Evolutionary conservation across 1,284 basidiomycete species (phyloP).

Genomic region (Anthracocystis walkeri): DNA sequence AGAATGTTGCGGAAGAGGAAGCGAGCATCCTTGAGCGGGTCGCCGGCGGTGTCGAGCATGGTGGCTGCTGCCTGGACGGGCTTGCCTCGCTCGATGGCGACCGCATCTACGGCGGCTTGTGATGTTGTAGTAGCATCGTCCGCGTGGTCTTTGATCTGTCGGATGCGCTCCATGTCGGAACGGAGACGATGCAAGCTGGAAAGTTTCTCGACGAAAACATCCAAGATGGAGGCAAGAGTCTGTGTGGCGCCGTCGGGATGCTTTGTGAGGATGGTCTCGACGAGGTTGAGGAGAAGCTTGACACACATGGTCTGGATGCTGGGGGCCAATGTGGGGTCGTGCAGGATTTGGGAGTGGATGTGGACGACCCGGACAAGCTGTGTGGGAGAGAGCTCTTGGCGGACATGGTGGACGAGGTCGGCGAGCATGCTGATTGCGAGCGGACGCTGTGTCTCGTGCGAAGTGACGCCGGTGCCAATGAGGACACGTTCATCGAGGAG

Average conservation of each 20-base stretch:
- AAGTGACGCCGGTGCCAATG: slow-evolving; percentile 81
- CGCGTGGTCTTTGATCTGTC: slow-evolving; percentile 37
- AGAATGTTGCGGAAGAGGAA: slow-evolving; percentile 88
- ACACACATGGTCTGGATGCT: slow-evolving; percentile 90
- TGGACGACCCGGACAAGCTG: slow-evolving; percentile 86
- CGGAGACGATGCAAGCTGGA: slow-evolving; percentile 77
- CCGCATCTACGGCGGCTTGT: slow-evolving; percentile 28
- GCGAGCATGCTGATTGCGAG: slow-evolving; percentile 89
- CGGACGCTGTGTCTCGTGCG: slow-evolving; percentile 82
- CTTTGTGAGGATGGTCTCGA: slow-evolving; percentile 79
- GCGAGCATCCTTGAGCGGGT: slow-evolving; percentile 74
- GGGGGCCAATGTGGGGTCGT: slow-evolving; percentile 85
- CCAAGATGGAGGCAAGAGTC: slow-evolving; percentile 81
- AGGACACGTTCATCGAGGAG: slow-evolving; percentile 92
- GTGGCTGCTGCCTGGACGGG: slow-evolving; percentile 70
- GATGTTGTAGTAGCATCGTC: slow-evolving; percentile 13
- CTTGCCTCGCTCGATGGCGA: slow-evolving; percentile 71
- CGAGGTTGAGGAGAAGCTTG: slow-evolving; percentile 90
- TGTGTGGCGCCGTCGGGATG: slow-evolving; percentile 74
- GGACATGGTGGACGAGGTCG: slow-evolving; percentile 92
- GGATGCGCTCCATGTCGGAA: slow-evolving; percentile 48
- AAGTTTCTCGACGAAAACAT: slow-evolving; percentile 87
- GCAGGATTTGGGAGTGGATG: slow-evolving; percentile 87
- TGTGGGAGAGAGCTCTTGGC: slow-evolving; percentile 81
- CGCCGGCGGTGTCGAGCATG: slow-evolving; percentile 70